Conservation (phyloP, 306 rosid species). For the Citrullus amarus region DNA sequence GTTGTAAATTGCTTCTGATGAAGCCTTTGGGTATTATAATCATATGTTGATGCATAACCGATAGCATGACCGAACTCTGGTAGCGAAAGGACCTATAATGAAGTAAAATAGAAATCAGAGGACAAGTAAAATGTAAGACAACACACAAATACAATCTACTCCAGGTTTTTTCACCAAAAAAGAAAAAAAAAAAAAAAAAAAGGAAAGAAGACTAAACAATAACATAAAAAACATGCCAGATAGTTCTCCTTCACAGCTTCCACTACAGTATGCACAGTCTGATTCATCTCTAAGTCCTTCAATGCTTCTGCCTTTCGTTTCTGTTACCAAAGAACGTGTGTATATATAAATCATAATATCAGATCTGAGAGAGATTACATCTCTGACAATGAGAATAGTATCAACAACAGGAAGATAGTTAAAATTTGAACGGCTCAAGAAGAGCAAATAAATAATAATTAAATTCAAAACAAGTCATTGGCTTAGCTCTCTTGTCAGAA, state of each 20-base stretch:
- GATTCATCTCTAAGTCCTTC: conserved; percentile 44
- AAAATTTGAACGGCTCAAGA: background rate
- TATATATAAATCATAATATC: background rate
- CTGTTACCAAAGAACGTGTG: conserved; percentile 19
- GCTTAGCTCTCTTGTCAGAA: background rate
- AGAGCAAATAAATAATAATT: background rate
- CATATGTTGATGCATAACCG: conserved; percentile 66
- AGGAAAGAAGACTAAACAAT: background rate
- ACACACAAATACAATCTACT: conserved; percentile 6
- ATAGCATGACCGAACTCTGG: conserved; percentile 52
- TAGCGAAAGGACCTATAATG: conserved; percentile 60
- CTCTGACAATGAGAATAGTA: too few species aligned
- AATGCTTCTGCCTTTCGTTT: conserved; percentile 59
- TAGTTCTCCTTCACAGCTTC: conserved; percentile 83
- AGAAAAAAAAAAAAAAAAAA: conserved; percentile 8
- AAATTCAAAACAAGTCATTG: background rate
- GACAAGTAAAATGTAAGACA: background rate
- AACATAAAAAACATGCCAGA: conserved; percentile 46
- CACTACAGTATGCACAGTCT: conserved; percentile 62
- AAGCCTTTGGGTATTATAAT: conserved; percentile 66
- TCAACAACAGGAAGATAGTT: background rate
- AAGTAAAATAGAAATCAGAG: conserved; percentile 14
- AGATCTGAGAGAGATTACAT: too few species aligned
- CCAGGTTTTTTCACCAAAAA: background rate
- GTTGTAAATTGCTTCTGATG: conserved; percentile 39